phyloP scores from a whole-genome alignment of 1,284 basidiomycete species.

The Papiliotrema laurentii region DNA sequence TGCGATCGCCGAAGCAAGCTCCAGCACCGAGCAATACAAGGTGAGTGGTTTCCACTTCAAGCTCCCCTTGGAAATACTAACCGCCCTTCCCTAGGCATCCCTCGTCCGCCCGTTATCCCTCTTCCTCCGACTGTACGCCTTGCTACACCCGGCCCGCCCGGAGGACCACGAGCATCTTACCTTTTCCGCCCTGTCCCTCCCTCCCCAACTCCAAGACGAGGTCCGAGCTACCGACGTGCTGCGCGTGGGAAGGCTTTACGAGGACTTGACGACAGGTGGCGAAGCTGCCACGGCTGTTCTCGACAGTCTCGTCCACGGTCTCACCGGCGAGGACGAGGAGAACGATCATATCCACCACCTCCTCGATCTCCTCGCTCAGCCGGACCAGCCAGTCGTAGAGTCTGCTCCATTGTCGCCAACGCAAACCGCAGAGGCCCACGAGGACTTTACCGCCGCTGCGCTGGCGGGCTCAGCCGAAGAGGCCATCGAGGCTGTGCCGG shows the following conservation, averaged over 20 bases:
- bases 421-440: background rate
- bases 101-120: constrained; percentile 52
- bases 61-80: too few species aligned
- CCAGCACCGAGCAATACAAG: constrained; percentile 8
- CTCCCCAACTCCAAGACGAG: constrained; percentile 37
- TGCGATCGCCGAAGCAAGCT: constrained; percentile 6
- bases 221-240: constrained; percentile 42
- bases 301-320: constrained; percentile 18
- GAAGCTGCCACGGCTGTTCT: constrained; percentile 24
- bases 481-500: background rate
- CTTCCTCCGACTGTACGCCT: constrained; percentile 61
- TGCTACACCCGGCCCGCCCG: constrained; percentile 50
- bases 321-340: constrained; percentile 30
- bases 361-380: constrained; percentile 22
- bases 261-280: constrained; percentile 31
- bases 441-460: constrained; percentile 1
- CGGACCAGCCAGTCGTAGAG: constrained; percentile 3
- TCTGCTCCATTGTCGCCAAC: background rate
- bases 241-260: constrained; percentile 37
- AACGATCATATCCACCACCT: constrained; percentile 37
- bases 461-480: background rate
- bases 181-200: constrained; percentile 46
- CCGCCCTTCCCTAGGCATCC: background rate
- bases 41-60: constrained; percentile 7
- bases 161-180: constrained; percentile 37